Evolutionary conservation across 2,329 filamentous ascomycete species (phyloP).

Genomic region (Penicillium sp.): DNA sequence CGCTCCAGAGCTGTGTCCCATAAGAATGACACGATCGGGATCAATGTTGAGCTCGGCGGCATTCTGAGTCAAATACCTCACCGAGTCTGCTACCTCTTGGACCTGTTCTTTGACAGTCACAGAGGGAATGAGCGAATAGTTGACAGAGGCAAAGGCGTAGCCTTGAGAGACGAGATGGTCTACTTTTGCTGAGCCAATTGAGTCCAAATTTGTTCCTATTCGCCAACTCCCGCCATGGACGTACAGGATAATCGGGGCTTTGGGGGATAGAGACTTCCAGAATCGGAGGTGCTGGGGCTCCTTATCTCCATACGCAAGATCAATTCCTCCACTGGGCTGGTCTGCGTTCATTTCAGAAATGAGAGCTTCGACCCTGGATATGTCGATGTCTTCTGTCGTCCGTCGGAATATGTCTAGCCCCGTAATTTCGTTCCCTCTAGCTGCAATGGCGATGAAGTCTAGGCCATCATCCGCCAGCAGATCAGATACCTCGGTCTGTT

Average conservation of each 20-base stretch:
- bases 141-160: not conserved
- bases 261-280: not conserved
- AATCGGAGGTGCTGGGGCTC: not conserved
- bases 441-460: not conserved
- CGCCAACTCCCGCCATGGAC: conserved; percentile 8
- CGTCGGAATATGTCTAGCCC: not conserved
- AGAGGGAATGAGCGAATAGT: conserved; percentile 2
- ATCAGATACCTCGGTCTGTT: not conserved
- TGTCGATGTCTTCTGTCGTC: not conserved
- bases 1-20: conserved; percentile 4
- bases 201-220: conserved; percentile 1
- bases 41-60: not conserved
- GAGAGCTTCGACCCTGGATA: not conserved
- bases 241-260: conserved; percentile 3
- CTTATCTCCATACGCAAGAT: not conserved
- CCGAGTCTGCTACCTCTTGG: conserved; percentile 2
- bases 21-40: not conserved
- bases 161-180: not conserved
- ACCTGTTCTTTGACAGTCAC: conserved; percentile 6
- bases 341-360: not conserved
- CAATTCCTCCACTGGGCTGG: not conserved
- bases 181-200: not conserved
- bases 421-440: not conserved
- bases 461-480: not conserved
- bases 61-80: not conserved